Percentiles rank a stretch among this genome's conserved stretches.
Conservation (phyloP, 2,329 filamentous ascomycete genomes). For the Arthrobotrys entomopaga region DNA sequence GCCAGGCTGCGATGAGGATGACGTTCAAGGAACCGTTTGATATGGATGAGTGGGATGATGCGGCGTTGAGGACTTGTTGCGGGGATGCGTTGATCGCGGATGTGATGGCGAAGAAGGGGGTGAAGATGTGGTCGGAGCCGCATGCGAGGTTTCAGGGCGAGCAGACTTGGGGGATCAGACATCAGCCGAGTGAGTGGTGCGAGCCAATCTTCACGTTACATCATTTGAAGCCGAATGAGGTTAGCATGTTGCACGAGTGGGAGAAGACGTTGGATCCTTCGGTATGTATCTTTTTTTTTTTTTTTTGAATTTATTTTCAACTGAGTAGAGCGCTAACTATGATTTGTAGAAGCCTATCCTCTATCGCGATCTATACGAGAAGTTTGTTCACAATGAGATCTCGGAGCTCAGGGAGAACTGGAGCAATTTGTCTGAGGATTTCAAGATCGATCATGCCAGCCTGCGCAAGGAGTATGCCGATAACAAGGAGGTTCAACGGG, state of each 20-base stretch:
- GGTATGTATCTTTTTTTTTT: slow-evolving; percentile 3
- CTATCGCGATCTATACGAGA: slow-evolving; percentile 37
- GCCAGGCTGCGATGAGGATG: slow-evolving; percentile 39
- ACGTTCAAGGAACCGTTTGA: slow-evolving; percentile 34
- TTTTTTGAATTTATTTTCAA: not conserved
- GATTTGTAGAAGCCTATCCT: slow-evolving; percentile 24
- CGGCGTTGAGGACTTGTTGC: slow-evolving; percentile 22
- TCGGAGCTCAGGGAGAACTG: slow-evolving; percentile 18
- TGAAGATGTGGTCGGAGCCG: slow-evolving; percentile 32
- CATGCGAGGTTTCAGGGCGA: slow-evolving; percentile 35
- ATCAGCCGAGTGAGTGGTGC: slow-evolving; percentile 19
- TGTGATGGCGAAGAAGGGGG: slow-evolving; percentile 38
- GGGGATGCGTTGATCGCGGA: slow-evolving; percentile 28
- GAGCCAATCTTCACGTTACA: slow-evolving; percentile 43
- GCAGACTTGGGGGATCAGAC: slow-evolving; percentile 40
- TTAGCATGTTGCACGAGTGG: slow-evolving; percentile 40
- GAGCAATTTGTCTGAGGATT: slow-evolving; percentile 28
- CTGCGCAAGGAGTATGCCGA: slow-evolving; percentile 15
- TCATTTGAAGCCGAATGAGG: slow-evolving; percentile 35
- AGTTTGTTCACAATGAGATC: slow-evolving; percentile 33
- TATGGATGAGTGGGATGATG: slow-evolving; percentile 30
- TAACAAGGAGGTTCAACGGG: slow-evolving; percentile 7
- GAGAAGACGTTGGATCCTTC: slow-evolving; percentile 34
- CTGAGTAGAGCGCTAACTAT: not conserved
- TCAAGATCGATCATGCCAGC: slow-evolving; percentile 10